These are phyloP conservation scores for Diaporthe sp. DNA, from an alignment of 2,329 filamentous ascomycete genomes.

Conservation along the genomic window DNA sequence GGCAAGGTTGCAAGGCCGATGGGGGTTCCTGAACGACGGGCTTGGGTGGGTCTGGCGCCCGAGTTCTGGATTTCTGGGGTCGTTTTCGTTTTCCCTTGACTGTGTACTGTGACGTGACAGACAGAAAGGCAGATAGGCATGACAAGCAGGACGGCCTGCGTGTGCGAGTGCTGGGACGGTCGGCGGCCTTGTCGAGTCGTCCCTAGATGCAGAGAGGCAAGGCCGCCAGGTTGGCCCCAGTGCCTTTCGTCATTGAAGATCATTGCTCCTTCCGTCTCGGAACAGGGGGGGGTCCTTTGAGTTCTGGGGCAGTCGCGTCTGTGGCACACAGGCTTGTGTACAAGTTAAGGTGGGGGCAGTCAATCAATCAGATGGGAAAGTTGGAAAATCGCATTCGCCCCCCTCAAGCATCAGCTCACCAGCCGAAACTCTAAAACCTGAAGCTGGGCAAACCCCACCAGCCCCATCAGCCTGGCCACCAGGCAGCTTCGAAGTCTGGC, in stretches of 20 bases:
- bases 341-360: too few relatives aligned
- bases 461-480: background rate
- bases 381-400: slow-evolving; percentile 32
- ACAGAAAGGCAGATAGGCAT: background rate
- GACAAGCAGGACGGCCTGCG: background rate
- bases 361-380: slow-evolving; percentile 32
- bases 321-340: too few relatives aligned
- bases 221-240: background rate
- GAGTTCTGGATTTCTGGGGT: slow-evolving; percentile 9
- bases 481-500: background rate
- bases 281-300: background rate
- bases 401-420: slow-evolving; percentile 7
- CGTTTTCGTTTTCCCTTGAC: background rate
- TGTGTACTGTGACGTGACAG: background rate
- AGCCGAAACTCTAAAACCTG: slow-evolving; percentile 15
- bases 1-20: slow-evolving; percentile 17
- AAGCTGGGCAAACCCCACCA: background rate
- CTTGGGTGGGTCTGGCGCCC: slow-evolving; percentile 3
- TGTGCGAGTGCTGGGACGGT: background rate
- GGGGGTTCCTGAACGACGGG: slow-evolving; percentile 16
- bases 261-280: slow-evolving; percentile 14
- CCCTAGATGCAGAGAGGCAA: background rate
- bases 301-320: slow-evolving; percentile 18
- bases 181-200: background rate
- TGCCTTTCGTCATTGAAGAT: slow-evolving; percentile 16